phyloP scores from a whole-genome alignment of 108 stramenopile species.

The Cyclotella sp. region DNA sequence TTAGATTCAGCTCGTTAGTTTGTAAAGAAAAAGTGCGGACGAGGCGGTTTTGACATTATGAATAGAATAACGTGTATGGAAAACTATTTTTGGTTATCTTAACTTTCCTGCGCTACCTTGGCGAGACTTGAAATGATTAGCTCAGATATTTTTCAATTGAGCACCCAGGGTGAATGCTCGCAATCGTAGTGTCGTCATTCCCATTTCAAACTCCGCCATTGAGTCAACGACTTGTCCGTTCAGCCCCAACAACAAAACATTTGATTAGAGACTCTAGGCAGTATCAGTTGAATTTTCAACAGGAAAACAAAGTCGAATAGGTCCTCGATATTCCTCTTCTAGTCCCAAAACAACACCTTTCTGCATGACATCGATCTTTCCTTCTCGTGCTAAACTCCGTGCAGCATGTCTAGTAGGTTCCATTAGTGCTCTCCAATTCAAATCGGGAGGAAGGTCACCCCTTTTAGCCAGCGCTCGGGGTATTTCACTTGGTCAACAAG shows the following conservation, averaged over 20 bases:
- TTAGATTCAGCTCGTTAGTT: no score
- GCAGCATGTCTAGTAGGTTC: conserved; percentile 52
- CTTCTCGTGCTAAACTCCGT: conserved; percentile 29
- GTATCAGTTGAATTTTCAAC: not conserved
- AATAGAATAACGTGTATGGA: no score
- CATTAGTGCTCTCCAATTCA: conserved; percentile 50
- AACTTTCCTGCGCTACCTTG: no score
- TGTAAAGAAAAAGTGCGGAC: no score
- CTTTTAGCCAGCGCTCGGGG: conserved; percentile 37
- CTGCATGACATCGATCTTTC: conserved; percentile 44
- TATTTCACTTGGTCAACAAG: conserved; percentile 60
- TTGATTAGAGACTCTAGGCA: not conserved
- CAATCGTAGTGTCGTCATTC: conserved; percentile 21
- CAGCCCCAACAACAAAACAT: not conserved
- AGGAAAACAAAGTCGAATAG: conserved; percentile 41
- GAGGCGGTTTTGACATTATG: no score
- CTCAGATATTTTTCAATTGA: no score
- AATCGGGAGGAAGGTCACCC: conserved; percentile 29
- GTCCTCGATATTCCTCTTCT: conserved; percentile 54
- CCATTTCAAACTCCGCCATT: conserved; percentile 1
- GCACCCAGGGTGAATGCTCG: no score
- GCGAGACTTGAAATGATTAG: no score
- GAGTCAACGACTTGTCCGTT: not conserved
- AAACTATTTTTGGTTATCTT: no score
- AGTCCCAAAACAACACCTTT: conserved; percentile 27